Evolutionary conservation across 345 rosid species (phyloP).

Genomic region (Lepidium sativum): DNA sequence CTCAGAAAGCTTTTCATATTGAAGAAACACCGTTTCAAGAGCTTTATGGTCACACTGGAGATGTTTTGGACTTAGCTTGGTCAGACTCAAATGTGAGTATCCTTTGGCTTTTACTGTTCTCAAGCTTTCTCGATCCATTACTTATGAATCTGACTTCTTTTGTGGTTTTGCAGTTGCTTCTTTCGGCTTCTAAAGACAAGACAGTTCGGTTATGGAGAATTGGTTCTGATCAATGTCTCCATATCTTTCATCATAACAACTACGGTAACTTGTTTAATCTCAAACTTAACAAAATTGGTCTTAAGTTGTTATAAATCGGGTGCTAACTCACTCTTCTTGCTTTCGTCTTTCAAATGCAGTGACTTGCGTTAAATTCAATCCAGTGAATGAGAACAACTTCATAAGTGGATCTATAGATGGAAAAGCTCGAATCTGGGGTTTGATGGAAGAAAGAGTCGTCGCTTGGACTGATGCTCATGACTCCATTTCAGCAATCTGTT

Average conservation of each 20-base stretch:
- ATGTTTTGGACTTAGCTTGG: constrained; percentile 80
- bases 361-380: constrained; percentile 83
- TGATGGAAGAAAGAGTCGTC: constrained; percentile 53
- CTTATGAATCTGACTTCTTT: not conserved
- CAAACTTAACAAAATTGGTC: not conserved
- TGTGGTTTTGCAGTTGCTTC: constrained; percentile 40
- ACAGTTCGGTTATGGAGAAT: constrained; percentile 75
- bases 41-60: constrained; percentile 58
- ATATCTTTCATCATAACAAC: constrained; percentile 51
- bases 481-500: constrained; percentile 64
- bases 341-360: constrained; percentile 36
- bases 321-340: not conserved
- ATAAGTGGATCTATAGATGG: constrained; percentile 91
- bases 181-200: constrained; percentile 72
- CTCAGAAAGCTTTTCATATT: constrained; percentile 55
- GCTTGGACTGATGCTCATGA: constrained; percentile 72
- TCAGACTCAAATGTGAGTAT: constrained; percentile 73
- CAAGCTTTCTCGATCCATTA: not conserved
- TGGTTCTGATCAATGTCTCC: constrained; percentile 42
- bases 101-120: no score
- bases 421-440: constrained; percentile 88
- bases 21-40: constrained; percentile 68
- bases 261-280: constrained; percentile 39
- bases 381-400: constrained; percentile 57
- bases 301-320: not conserved